These are phyloP conservation scores for Nemania sp. DNA, from an alignment of 2,329 filamentous ascomycete genomes.

Conservation along the genomic window DNA sequence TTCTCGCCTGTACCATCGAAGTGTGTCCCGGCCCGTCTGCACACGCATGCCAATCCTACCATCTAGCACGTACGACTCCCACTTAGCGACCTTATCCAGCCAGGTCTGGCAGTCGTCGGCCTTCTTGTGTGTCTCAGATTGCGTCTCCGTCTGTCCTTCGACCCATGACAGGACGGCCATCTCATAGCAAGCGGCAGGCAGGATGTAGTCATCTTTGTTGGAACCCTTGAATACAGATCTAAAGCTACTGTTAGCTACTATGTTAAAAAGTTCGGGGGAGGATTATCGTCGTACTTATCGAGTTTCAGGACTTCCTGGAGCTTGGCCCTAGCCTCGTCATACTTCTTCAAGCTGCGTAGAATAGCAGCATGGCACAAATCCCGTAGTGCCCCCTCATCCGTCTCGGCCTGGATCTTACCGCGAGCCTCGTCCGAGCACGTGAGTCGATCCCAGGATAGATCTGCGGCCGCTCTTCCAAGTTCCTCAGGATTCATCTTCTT, in stretches of 20 bases:
- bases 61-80: constrained; percentile 80
- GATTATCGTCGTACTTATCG: constrained; percentile 63
- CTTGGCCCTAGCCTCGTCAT: constrained; percentile 73
- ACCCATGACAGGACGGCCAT: constrained; percentile 85
- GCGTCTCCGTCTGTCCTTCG: constrained; percentile 62
- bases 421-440: constrained; percentile 59
- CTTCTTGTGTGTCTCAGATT: constrained; percentile 56
- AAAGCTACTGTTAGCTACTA: background rate
- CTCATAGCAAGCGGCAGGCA: constrained; percentile 86
- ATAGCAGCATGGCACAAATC: constrained; percentile 75
- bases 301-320: constrained; percentile 74
- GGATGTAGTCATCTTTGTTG: constrained; percentile 75
- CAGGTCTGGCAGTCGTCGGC: constrained; percentile 72
- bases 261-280: constrained; percentile 17
- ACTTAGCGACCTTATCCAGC: constrained; percentile 75
- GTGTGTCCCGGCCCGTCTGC: constrained; percentile 74
- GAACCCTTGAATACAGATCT: constrained; percentile 68
- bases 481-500: constrained; percentile 80
- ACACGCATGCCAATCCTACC: constrained; percentile 79
- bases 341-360: constrained; percentile 71
- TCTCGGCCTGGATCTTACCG: constrained; percentile 62
- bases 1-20: constrained; percentile 62
- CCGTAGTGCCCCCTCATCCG: constrained; percentile 73
- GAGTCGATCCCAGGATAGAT: constrained; percentile 75
- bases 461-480: constrained; percentile 70